Percentiles rank a stretch among this genome's conserved stretches.
phyloP scores from a whole-genome alignment of 768 basidiomycete genomes.

The Exidia glandulosa region DNA sequence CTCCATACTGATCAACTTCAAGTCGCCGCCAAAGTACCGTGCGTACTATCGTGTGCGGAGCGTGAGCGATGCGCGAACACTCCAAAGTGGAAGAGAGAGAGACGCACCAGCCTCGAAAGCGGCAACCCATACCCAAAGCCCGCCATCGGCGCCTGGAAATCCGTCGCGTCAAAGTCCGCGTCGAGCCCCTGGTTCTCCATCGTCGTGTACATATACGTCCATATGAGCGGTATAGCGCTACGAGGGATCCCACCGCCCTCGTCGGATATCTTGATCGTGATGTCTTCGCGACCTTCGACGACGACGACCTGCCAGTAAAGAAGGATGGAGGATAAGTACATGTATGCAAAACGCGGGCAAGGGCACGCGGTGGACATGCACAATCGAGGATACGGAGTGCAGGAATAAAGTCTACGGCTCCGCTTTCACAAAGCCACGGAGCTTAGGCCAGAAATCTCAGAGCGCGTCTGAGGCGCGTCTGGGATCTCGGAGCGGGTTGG shows the following conservation, averaged over 20 bases:
- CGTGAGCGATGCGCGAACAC: neutral
- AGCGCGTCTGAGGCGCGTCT: too few relatives aligned
- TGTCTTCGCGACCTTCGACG: slow-evolving; percentile 74
- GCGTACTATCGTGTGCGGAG: slow-evolving; percentile 52
- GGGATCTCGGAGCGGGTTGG: too few relatives aligned
- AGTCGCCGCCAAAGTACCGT: slow-evolving; percentile 88
- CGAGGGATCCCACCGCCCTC: slow-evolving; percentile 93
- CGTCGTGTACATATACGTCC: slow-evolving; percentile 97
- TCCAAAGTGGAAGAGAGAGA: neutral
- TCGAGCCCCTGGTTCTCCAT: slow-evolving; percentile 65
- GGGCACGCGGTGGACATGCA: too few relatives aligned
- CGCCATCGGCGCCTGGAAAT: slow-evolving; percentile 97
- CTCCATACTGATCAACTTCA: slow-evolving; percentile 94
- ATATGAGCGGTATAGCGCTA: slow-evolving; percentile 84
- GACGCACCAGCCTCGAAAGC: slow-evolving; percentile 71
- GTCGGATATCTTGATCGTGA: slow-evolving; percentile 97
- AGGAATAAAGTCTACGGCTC: too few relatives aligned
- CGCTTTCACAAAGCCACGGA: too few relatives aligned
- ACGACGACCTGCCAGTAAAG: neutral
- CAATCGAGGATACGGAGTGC: too few relatives aligned
- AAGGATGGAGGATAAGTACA: neutral
- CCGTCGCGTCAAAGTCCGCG: slow-evolving; percentile 64
- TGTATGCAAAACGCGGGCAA: neutral
- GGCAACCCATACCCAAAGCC: slow-evolving; percentile 94
- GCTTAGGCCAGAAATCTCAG: too few relatives aligned